A percentile compares a stretch with the other conserved stretches of the same genome.
phyloP scores from a whole-genome alignment of 352 stramenopile genomes.

The Globisporangium rhizosaccharum region DNA sequence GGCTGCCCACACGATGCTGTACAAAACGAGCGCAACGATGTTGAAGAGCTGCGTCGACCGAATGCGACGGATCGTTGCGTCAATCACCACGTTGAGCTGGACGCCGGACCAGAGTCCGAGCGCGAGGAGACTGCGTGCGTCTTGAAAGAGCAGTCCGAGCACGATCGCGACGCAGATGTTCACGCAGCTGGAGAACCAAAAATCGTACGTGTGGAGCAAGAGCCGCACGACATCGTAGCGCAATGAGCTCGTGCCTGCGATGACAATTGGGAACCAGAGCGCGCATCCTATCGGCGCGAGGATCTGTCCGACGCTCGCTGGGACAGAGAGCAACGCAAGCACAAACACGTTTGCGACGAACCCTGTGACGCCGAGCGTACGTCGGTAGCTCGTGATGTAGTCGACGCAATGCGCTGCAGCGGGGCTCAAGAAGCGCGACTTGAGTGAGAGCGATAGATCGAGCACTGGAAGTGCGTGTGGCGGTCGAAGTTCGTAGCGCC shows the following conservation, averaged over 20 bases:
- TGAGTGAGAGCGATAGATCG: constrained; percentile 5
- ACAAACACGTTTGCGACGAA: background rate
- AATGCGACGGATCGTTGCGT: constrained; percentile 4
- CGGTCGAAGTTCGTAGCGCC: constrained; percentile 4
- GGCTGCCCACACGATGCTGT: background rate
- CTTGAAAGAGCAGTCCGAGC: background rate
- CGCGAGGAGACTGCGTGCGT: background rate
- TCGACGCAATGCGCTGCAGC: background rate
- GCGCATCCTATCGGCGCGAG: background rate
- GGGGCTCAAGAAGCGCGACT: constrained; percentile 4
- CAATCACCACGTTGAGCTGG: constrained; percentile 8
- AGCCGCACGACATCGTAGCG: background rate
- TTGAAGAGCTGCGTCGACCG: constrained; percentile 1
- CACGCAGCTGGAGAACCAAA: constrained; percentile 8
- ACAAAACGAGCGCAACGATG: background rate
- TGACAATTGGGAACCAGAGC: background rate
- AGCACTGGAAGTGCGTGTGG: background rate
- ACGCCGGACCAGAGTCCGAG: constrained; percentile 1
- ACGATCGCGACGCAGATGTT: background rate
- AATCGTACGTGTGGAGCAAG: constrained; percentile 1
- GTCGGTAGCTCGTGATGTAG: background rate
- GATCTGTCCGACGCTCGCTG: background rate
- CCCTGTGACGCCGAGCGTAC: background rate
- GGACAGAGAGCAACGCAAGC: background rate
- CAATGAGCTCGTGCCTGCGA: background rate